These are phyloP conservation scores for Pelargonium cotyledonis DNA, from an alignment of 441 rosid species.

Conservation along the genomic window DNA sequence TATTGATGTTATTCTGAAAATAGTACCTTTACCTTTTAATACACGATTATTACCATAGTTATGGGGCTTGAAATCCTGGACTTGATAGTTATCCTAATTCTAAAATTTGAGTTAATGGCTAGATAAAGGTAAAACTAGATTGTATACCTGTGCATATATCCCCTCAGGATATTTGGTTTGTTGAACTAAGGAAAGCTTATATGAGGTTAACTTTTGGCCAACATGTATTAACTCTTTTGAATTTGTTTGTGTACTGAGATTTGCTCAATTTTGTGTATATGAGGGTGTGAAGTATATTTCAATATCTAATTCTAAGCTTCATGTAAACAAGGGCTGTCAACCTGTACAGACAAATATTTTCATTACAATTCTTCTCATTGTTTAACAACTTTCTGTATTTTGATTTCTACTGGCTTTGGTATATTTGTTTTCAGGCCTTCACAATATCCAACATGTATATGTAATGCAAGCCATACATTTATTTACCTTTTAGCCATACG, in stretches of 20 bases:
- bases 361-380: not conserved
- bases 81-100: not conserved
- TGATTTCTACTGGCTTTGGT: not conserved
- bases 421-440: constrained; percentile 1
- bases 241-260: not conserved
- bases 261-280: not conserved
- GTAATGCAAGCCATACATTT: not conserved
- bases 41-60: no score
- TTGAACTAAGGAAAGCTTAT: not conserved
- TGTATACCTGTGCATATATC: no score
- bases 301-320: not conserved
- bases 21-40: no score
- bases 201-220: not conserved
- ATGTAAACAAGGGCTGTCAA: constrained; percentile 1
- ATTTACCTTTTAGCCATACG: not conserved
- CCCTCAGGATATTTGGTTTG: not conserved
- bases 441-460: not conserved
- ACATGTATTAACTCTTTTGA: not conserved
- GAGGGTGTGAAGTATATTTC: not conserved
- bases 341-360: not conserved
- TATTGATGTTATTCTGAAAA: not conserved
- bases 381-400: not conserved
- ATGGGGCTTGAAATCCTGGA: no score
- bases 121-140: not conserved
- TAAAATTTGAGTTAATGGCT: not conserved